phyloP scores from a whole-genome alignment of 208 protist genomes.

The Wallacemonas rigidus region DNA sequence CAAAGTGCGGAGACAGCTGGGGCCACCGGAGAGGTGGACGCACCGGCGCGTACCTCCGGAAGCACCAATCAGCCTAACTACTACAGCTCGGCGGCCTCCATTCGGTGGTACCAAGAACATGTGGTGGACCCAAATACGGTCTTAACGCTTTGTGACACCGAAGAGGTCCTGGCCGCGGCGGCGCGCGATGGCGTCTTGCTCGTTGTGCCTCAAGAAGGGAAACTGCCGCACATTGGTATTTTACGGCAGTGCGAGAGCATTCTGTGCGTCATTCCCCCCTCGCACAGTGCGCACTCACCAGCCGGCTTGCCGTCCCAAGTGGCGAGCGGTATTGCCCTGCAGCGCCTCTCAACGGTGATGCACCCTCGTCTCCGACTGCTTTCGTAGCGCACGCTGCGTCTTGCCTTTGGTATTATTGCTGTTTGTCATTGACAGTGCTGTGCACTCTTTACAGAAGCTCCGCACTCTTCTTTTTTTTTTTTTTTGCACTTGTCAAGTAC shows the following conservation, averaged over 20 bases:
- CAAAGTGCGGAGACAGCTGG: background rate
- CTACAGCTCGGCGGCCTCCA: conserved; percentile 32
- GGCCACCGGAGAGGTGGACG: background rate
- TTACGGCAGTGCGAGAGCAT: conserved; percentile 60
- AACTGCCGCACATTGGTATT: conserved; percentile 67
- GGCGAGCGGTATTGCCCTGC: conserved; percentile 81
- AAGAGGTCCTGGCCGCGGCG: conserved; percentile 34
- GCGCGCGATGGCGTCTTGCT: conserved; percentile 47
- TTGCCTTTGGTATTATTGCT: background rate
- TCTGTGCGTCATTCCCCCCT: conserved; percentile 45
- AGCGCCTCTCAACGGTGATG: conserved; percentile 71
- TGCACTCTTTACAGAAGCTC: background rate
- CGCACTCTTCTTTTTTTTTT: conserved; percentile 5
- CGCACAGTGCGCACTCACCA: background rate
- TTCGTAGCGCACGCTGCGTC: conserved; percentile 22
- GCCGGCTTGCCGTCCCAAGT: conserved; percentile 73
- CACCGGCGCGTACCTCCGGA: background rate
- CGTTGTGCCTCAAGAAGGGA: conserved; percentile 80
- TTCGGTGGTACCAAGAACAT: conserved; percentile 37
- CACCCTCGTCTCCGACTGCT: conserved; percentile 54
- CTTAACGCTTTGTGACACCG: conserved; percentile 48
- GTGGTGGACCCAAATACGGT: conserved; percentile 14
- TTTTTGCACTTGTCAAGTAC: background rate
- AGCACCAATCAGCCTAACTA: background rate
- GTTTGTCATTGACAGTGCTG: background rate